Base-by-base conservation (phyloP, 2,329 filamentous ascomycete genomes). In the Leptosphaerulina australis region DNA sequence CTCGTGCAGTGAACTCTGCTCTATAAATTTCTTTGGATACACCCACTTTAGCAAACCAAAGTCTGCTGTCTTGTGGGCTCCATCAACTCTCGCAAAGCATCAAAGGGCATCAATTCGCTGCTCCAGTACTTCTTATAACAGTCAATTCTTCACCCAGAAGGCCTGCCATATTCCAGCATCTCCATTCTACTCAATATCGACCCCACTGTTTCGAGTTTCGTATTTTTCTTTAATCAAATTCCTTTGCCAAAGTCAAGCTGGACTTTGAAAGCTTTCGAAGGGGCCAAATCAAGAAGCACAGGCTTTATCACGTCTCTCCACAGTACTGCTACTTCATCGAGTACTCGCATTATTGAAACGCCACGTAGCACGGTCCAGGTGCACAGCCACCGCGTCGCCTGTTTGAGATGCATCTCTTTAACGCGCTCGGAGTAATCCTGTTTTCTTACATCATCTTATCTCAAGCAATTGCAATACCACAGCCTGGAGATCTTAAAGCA, bases 381-480 rank as follows among this genome's bases (percentile, higher is more conserved):
- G 41, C 56, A 54, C 54, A 60, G 56, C 58, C 62, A 59, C 62
- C 39, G 53, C 54, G 49, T 53, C 54, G 59, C 57, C 43, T 44
- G 44, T 36, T 52, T 35, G 6, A 39, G 25, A 64, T 64, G 62
- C 52, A 59, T 26, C 36, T 48, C 38, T 44, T 21, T 36, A 39
- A 18, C 9, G 3, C 14, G 11, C 41, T 37, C 5, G 25, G 53
- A 53, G 64, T 46, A 35, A 66, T 69, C 52, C 45, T 63, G 20
- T 50, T 67, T 47, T 56, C 56, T 18, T 44, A 47, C 59, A 49
- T 50, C 48, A 46, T 46, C 18, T 50, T 61, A n/a, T 52, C 41
- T n/a, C 50, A 54, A 18, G 60, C 66, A 24, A 53, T 54, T 38
- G 62, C 59, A 11, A 53, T 71, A 25, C 65, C 67, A 35, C 59